Base-by-base conservation (phyloP, 2,329 filamentous ascomycete genomes). In the Ascochyta pisi region DNA sequence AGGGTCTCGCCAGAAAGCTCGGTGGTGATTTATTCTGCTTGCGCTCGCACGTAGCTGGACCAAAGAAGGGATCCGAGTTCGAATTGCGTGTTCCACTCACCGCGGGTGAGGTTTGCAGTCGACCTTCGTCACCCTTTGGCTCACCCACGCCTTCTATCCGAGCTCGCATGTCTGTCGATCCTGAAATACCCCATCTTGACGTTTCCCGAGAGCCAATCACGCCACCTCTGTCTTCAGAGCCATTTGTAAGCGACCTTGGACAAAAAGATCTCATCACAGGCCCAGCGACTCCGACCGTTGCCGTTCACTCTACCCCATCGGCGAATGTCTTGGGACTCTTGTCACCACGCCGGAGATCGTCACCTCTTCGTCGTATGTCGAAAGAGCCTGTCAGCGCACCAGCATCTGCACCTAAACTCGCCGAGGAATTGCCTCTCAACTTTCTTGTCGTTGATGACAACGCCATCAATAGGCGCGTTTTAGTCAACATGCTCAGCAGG, bases 381-480 rank as follows among this genome's bases (percentile, higher is more conserved):
- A 71, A 66, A 41, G 62, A 68, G 38, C 57, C 64, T 16, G 67
- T 59, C 59, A 68, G 65, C 42, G 59, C 68, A 41, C 60, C 66
- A 34, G 48, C 41, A 13, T 19, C 54, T n/a, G 47, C 55, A 19
- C 43, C 62, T 9, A 45, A 64, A 3, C 81, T 85, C 61, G 86
- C 89, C 65, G 81, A 82, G 40, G 79, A 83, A 13, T 79, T 90
- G 4, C 88, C 88, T 1, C 79, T 90, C 8, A 88, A 83, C 9
- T 87, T 91, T 60, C 79, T 91, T 3, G 84, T 91, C 1, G 88
- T 86, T 4, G 88, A 91, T 75, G 88, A 91, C 73, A 91, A 91
- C 72, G 83, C 83, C 59, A 89, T 90, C 73, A 90, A 90, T 66
- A 84, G 88, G 50, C 85, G 84, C 41, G 82, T 90, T 0, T 79